Evolutionary conservation across 352 stramenopile species (phyloP).

Genomic region (Globisporangium nunn): DNA sequence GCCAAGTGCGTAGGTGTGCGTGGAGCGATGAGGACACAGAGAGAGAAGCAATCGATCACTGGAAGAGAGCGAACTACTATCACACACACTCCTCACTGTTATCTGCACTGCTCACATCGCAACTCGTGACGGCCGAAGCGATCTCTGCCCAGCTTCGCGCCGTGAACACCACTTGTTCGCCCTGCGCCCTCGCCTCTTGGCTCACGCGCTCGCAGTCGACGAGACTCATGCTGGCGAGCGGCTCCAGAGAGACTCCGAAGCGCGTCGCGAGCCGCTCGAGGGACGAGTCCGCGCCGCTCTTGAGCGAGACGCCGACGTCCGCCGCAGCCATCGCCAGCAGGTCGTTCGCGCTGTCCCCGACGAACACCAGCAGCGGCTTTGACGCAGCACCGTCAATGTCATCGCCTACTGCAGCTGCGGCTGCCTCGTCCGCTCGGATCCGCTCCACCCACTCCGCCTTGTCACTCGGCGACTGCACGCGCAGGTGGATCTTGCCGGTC

Average conservation of each 20-base stretch:
- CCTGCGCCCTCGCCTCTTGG: neutral
- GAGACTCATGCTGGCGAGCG: constrained; percentile 13
- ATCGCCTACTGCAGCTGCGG: neutral
- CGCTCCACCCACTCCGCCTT: constrained; percentile 34
- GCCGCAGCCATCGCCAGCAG: constrained; percentile 51
- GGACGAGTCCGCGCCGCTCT: constrained; percentile 12
- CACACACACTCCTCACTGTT: neutral
- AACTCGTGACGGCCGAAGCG: neutral
- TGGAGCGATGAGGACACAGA: neutral
- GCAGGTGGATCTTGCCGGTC: constrained; percentile 45
- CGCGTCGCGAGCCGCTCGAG: constrained; percentile 17
- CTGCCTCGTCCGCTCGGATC: constrained; percentile 1
- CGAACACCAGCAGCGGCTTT: constrained; percentile 27
- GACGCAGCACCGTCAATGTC: neutral
- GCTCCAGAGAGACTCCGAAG: constrained; percentile 27
- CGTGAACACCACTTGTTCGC: neutral
- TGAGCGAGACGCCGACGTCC: constrained; percentile 49
- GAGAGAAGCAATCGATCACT: neutral
- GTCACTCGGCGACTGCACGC: constrained; percentile 47
- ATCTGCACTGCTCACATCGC: no score
- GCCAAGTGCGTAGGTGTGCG: no score
- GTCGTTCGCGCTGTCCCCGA: constrained; percentile 68
- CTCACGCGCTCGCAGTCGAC: constrained; percentile 10
- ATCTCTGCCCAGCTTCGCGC: constrained; percentile 21
- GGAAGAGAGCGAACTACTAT: no score